These are phyloP conservation scores for Delitschia confertaspora DNA, from an alignment of 495 filamentous ascomycete genomes.

Conservation along the genomic window DNA sequence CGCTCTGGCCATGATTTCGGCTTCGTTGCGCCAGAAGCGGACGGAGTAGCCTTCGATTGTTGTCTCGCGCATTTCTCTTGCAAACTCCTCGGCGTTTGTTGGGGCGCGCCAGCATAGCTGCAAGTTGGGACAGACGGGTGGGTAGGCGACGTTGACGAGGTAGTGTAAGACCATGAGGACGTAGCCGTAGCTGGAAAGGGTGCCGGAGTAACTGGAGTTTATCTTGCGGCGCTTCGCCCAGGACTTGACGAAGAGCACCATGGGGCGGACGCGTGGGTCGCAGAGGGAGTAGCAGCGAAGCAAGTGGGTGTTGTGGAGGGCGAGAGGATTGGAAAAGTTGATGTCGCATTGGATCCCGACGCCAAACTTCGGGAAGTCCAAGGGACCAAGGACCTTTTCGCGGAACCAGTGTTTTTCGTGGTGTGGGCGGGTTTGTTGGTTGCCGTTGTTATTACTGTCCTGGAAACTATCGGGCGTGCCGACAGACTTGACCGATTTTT, in stretches of 20 bases:
- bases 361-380: slow-evolving; percentile 62
- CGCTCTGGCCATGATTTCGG: slow-evolving; percentile 48
- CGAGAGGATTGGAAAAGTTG: slow-evolving; percentile 73
- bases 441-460: slow-evolving; percentile 3
- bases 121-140: slow-evolving; percentile 72
- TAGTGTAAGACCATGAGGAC: slow-evolving; percentile 93
- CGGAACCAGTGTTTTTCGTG: slow-evolving; percentile 38
- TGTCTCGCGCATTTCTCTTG: slow-evolving; percentile 25
- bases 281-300: slow-evolving; percentile 67
- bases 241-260: slow-evolving; percentile 72
- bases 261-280: slow-evolving; percentile 60
- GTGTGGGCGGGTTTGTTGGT: not conserved
- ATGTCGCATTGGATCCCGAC: slow-evolving; percentile 75
- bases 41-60: slow-evolving; percentile 50
- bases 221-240: slow-evolving; percentile 77
- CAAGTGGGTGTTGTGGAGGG: slow-evolving; percentile 67
- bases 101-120: slow-evolving; percentile 41
- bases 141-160: slow-evolving; percentile 65
- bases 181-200: slow-evolving; percentile 77
- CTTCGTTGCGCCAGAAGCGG: slow-evolving; percentile 60
- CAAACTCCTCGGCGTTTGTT: slow-evolving; percentile 30
- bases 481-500: too few species aligned
- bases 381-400: slow-evolving; percentile 45
- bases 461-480: too few species aligned
- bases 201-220: slow-evolving; percentile 73